Percentiles rank a stretch among this genome's conserved stretches.
Evolutionary conservation across 2,329 filamentous ascomycete species (phyloP).

Genomic region (Fusarium tupiense): DNA sequence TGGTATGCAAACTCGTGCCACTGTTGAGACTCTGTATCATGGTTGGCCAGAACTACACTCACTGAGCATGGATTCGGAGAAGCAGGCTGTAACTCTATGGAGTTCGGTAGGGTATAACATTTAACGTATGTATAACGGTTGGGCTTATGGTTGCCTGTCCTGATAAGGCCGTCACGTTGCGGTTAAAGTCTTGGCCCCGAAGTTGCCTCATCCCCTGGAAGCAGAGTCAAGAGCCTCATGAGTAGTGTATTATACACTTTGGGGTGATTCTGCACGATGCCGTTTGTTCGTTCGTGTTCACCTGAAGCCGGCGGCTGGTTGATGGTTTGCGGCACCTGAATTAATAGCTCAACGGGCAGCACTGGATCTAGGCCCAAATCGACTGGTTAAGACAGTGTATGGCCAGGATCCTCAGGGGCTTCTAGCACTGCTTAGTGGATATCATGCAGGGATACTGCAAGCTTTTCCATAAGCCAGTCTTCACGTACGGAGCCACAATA

Average conservation of each 20-base stretch:
- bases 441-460: conserved; percentile 10
- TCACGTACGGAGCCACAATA: conserved; percentile 2
- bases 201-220: neutral
- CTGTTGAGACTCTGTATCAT: conserved; percentile 13
- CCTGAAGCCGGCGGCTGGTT: conserved; percentile 37
- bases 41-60: conserved; percentile 14
- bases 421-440: conserved; percentile 27
- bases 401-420: conserved; percentile 22
- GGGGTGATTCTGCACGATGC: conserved; percentile 1
- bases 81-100: conserved; percentile 8
- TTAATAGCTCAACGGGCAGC: conserved; percentile 2
- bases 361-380: neutral
- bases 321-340: conserved; percentile 30
- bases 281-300: conserved; percentile 32
- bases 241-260: neutral
- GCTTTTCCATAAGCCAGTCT: conserved; percentile 13
- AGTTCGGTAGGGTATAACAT: conserved; percentile 6
- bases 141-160: neutral
- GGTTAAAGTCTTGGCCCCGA: neutral
- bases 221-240: neutral
- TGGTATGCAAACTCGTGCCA: conserved; percentile 41
- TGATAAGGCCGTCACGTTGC: neutral
- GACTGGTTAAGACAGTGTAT: conserved; percentile 18
- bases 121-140: neutral
- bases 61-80: conserved; percentile 13